These are phyloP conservation scores for Neurospora sp. DNA, from an alignment of 2,329 filamentous ascomycete genomes.

Conservation along the genomic window DNA sequence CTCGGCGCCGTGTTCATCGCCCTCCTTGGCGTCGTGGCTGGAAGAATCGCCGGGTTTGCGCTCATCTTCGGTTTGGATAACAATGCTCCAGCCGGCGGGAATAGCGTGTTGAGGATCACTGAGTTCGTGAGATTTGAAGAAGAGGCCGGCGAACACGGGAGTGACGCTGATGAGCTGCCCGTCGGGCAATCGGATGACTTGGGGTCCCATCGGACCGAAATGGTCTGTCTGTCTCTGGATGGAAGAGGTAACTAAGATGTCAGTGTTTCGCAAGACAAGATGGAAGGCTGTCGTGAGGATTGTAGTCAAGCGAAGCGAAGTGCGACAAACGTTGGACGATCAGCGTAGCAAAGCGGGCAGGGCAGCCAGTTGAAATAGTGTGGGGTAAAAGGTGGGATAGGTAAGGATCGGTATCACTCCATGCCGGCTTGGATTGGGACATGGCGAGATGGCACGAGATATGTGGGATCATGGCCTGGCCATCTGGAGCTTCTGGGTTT, in stretches of 20 bases:
- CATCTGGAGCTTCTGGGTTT: neutral
- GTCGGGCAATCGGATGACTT: constrained; percentile 66
- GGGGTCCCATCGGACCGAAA: constrained; percentile 19
- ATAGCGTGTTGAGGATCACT: constrained; percentile 60
- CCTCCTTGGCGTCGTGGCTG: constrained; percentile 1
- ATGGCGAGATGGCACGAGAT: neutral
- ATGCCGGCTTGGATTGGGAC: neutral
- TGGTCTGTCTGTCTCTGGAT: neutral
- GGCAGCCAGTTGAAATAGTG: neutral
- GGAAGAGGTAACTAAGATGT: neutral
- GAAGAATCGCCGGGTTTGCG: constrained; percentile 21
- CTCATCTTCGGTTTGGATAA: constrained; percentile 58
- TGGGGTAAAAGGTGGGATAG: neutral
- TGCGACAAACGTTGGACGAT: neutral
- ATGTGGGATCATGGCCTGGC: neutral
- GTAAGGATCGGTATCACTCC: neutral
- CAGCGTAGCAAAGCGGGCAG: neutral
- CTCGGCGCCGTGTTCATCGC: constrained; percentile 2
- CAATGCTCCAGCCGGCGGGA: constrained; percentile 82
- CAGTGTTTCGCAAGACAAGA: neutral
- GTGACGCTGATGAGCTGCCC: constrained; percentile 73
- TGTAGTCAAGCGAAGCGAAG: neutral
- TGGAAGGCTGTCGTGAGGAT: neutral
- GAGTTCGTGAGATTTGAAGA: constrained; percentile 76
- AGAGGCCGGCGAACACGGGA: constrained; percentile 83